A percentile compares a stretch with the other conserved stretches of the same genome.
Conservation (phyloP, 768 basidiomycete species). For the Naganishia antarctica region DNA sequence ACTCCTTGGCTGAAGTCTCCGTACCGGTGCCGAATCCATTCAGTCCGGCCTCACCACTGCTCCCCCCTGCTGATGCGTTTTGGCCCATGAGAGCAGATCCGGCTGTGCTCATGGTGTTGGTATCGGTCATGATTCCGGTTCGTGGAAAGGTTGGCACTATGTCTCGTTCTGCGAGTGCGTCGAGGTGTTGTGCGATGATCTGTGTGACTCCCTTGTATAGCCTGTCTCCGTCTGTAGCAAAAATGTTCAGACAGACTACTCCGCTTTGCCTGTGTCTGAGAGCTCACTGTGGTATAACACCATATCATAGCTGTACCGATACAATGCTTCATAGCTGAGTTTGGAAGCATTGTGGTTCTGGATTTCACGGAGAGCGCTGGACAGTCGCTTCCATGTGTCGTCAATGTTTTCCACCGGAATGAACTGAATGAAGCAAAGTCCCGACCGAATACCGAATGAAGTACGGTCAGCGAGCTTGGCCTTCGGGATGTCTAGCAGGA, state of each 20-base stretch:
- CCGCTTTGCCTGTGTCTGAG: no score
- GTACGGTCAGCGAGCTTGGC: not conserved
- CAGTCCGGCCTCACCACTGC: not conserved
- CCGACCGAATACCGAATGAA: not conserved
- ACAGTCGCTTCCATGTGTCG: constrained; percentile 74
- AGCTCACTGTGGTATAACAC: constrained; percentile 66
- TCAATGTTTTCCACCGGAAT: constrained; percentile 52
- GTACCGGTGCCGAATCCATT: not conserved
- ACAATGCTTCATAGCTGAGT: constrained; percentile 87
- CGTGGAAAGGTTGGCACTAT: constrained; percentile 77
- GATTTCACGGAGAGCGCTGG: constrained; percentile 85
- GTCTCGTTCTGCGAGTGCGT: constrained; percentile 66
- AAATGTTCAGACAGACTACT: not conserved
- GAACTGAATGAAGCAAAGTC: constrained; percentile 5
- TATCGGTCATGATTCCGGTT: constrained; percentile 52
- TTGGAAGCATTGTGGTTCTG: constrained; percentile 86
- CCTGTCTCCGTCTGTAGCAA: constrained; percentile 60
- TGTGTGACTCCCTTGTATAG: constrained; percentile 78
- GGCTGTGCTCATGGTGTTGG: not conserved
- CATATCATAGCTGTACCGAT: constrained; percentile 90
- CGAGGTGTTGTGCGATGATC: constrained; percentile 76
- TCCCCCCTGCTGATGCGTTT: not conserved
- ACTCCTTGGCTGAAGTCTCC: constrained; percentile 7
- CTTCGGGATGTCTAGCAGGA: not conserved
- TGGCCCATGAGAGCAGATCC: not conserved